Evolutionary conservation across 2,329 filamentous ascomycete species (phyloP).

Genomic region (Fusarium guadeloupense): DNA sequence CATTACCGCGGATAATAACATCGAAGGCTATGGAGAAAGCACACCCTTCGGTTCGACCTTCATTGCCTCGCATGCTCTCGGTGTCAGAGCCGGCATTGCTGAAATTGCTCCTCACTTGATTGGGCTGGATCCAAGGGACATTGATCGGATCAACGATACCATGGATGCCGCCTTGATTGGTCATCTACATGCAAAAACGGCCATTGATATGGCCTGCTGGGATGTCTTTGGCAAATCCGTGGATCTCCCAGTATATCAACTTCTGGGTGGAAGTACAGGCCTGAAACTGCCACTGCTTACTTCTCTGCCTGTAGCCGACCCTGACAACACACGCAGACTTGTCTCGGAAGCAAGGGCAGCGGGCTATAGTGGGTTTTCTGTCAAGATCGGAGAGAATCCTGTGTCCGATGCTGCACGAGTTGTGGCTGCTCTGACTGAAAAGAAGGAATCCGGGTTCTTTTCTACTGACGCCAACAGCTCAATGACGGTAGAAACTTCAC

Average conservation of each 20-base stretch:
- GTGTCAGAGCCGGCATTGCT: slow-evolving; percentile 27
- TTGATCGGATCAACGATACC: slow-evolving; percentile 34
- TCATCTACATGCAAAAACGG: slow-evolving; percentile 27
- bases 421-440: slow-evolving; percentile 22
- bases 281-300: slow-evolving; percentile 27
- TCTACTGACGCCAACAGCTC: slow-evolving; percentile 28
- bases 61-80: slow-evolving; percentile 29
- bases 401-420: slow-evolving; percentile 21
- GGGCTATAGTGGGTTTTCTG: slow-evolving; percentile 23
- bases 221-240: slow-evolving; percentile 31
- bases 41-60: slow-evolving; percentile 34
- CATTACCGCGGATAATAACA: slow-evolving; percentile 30
- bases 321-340: slow-evolving; percentile 22
- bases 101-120: slow-evolving; percentile 28
- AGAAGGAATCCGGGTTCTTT: slow-evolving; percentile 31
- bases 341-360: slow-evolving; percentile 17
- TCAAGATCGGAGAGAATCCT: slow-evolving; percentile 31
- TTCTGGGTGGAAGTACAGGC: slow-evolving; percentile 30
- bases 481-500: slow-evolving; percentile 26
- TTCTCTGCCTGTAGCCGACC: slow-evolving; percentile 25
- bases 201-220: slow-evolving; percentile 35
- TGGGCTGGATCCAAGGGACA: slow-evolving; percentile 17
- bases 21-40: slow-evolving; percentile 35
- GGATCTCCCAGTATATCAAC: slow-evolving; percentile 28
- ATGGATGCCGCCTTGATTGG: slow-evolving; percentile 28